Evolutionary conservation across 2,329 filamentous ascomycete species (phyloP).

Genomic region (Amesomyces nigricolor): DNA sequence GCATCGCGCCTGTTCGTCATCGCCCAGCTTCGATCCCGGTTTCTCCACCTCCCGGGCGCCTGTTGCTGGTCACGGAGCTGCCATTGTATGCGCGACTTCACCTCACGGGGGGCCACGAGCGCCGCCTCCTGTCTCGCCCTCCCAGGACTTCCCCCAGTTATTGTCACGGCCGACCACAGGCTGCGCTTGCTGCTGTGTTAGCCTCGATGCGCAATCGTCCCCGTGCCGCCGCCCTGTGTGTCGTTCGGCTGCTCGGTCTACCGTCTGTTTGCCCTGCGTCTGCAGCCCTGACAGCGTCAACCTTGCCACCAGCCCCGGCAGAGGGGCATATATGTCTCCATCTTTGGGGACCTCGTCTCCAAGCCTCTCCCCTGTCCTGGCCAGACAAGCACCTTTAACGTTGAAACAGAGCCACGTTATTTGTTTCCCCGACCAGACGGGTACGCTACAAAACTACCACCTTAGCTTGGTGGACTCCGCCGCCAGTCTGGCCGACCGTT

Average conservation of each 20-base stretch:
- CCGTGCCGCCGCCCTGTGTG: conserved; percentile 11
- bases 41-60: conserved; percentile 19
- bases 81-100: conserved; percentile 24
- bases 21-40: conserved; percentile 12
- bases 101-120: conserved; percentile 7
- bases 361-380: conserved; percentile 11
- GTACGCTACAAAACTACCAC: conserved; percentile 14
- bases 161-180: conserved; percentile 11
- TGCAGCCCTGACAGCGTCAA: conserved; percentile 20
- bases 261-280: conserved; percentile 7
- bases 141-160: conserved; percentile 7
- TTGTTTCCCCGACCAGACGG: conserved; percentile 12
- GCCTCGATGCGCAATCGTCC: conserved; percentile 8
- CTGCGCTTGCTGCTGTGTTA: conserved; percentile 9
- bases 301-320: conserved; percentile 22
- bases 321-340: conserved; percentile 25
- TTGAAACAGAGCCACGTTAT: conserved; percentile 19
- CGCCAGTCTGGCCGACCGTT: conserved; percentile 18
- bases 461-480: conserved; percentile 19
- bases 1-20: conserved; percentile 16
- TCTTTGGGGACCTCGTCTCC: conserved; percentile 17
- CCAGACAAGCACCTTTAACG: conserved; percentile 5
- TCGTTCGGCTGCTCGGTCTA: conserved; percentile 10
- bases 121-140: conserved; percentile 16
- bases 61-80: conserved; percentile 23